Base-by-base conservation (phyloP, 2,329 filamentous ascomycete genomes). In the Trichoderma brevicompactum region DNA sequence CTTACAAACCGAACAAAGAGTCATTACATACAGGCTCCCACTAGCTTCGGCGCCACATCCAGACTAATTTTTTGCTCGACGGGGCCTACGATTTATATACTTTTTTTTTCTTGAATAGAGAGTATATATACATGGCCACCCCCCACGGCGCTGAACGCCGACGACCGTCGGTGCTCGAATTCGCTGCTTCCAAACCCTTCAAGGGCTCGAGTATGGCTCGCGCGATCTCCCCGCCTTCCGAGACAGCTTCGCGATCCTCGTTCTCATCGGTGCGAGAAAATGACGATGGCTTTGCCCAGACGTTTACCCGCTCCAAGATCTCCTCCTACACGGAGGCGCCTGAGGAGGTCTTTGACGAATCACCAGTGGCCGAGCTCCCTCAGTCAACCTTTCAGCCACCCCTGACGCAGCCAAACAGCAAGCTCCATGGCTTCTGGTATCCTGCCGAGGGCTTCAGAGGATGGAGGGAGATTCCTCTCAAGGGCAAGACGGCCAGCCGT, bases 251-350 rank as follows among this genome's bases (percentile, higher is more conserved):
- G 5, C 82, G 85, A 66, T 83, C 83, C 36, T 88, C 85, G 65
- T 88, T 88, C 76, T 87, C 85, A 36, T 88, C 85, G 52, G 85
- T 88, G 66, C 81, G 85, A 67, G 85, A 88, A 78, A 83, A 84
- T 74, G 84, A 86, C 72, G 80, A 82, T 70, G 82, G 83, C 67
- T 76, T 87, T 36, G 82, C 84, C 64, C 87, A 89, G 78, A 85
- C 83, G 64, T 89, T 89, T 69, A 88, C 86, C 56, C 82, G 82
- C 62, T 84, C 85, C 73, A 89, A 88, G 75, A 77, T 88, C 67
- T 89, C 87, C 41, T 86, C 84, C 64, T 88, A 87, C 71, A 79
- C 79, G 52, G 76, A 78, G 65, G 74, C 75, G 34, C 76, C 80
- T 69, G 84, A 87, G 70, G 80, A 83, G 64, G 79, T 82, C 72